phyloP scores from a whole-genome alignment of 2,329 filamentous ascomycete genomes.

The Paraphoma chrysanthemicola region DNA sequence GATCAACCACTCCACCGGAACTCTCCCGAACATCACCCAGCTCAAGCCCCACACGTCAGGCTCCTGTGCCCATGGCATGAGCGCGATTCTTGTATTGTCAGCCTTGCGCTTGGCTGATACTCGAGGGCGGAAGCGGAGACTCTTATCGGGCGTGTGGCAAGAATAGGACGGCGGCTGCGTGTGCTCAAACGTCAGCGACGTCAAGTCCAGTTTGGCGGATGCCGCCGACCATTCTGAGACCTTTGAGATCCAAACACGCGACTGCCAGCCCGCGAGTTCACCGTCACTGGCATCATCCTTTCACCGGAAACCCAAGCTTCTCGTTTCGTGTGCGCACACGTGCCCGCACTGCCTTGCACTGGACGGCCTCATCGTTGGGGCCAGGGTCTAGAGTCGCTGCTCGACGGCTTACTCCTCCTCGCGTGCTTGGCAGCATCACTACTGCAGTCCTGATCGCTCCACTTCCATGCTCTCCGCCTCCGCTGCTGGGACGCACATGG shows the following conservation, averaged over 20 bases:
- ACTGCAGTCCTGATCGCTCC: conserved; percentile 9
- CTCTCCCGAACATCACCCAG: background rate
- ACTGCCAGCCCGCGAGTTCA: background rate
- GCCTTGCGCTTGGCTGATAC: conserved; percentile 1
- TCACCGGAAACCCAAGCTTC: background rate
- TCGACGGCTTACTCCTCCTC: conserved; percentile 5
- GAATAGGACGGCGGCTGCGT: conserved; percentile 2
- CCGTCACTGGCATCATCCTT: background rate
- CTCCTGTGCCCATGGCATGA: conserved; percentile 7
- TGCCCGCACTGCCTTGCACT: background rate
- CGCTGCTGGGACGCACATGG: conserved; percentile 6
- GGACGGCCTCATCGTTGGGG: background rate
- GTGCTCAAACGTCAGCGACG: conserved; percentile 12
- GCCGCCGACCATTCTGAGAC: conserved; percentile 1
- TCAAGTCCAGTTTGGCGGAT: conserved; percentile 8
- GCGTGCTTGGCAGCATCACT: conserved; percentile 20
- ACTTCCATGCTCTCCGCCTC: conserved; percentile 14
- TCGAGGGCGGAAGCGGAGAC: conserved; percentile 4
- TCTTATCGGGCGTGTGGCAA: background rate
- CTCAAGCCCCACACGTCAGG: conserved; percentile 3
- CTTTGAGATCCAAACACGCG: background rate
- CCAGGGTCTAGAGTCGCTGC: conserved; percentile 5
- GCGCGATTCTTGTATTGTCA: background rate
- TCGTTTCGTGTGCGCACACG: background rate
- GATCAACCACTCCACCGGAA: background rate